A percentile compares a stretch with the other conserved stretches of the same genome.
Conservation (phyloP, 441 rosid genomes). For the Pelargonium australe region DNA sequence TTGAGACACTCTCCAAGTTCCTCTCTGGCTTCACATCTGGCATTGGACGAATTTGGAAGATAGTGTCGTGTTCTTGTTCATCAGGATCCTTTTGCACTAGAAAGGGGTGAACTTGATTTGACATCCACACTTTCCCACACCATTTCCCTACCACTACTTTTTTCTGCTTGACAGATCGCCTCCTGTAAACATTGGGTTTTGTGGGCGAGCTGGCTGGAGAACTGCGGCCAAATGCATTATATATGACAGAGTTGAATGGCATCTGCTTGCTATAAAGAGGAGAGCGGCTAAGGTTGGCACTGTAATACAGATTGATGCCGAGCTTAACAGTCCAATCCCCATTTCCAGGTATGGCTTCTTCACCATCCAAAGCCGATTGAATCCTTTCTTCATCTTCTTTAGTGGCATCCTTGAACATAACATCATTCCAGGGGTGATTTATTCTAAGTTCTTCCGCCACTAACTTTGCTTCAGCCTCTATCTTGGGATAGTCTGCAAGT, state of each 20-base stretch:
- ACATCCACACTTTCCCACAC: slow-evolving; percentile 99
- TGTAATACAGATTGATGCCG: slow-evolving; percentile 84
- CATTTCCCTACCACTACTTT: slow-evolving; percentile 93
- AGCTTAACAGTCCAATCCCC: slow-evolving; percentile 96
- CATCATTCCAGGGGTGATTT: slow-evolving; percentile 50
- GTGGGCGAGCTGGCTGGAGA: slow-evolving; percentile 54
- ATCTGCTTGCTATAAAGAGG: slow-evolving; percentile 91
- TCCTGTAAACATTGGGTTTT: slow-evolving; percentile 37
- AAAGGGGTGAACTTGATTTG: slow-evolving; percentile 90
- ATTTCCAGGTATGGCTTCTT: slow-evolving; percentile 68
- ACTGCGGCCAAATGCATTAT: slow-evolving; percentile 73
- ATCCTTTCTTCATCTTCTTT: slow-evolving; percentile 70
- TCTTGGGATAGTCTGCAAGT: slow-evolving; percentile 79
- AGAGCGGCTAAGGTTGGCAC: slow-evolving; percentile 76
- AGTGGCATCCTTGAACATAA: slow-evolving; percentile 50
- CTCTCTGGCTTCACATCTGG: slow-evolving; percentile 48
- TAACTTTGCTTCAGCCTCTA: slow-evolving; percentile 76
- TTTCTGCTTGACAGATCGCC: slow-evolving; percentile 53
- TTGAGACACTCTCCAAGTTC: slow-evolving; percentile 28
- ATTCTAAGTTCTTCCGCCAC: slow-evolving; percentile 74
- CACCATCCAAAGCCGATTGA: slow-evolving; percentile 63
- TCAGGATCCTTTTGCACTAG: slow-evolving; percentile 45
- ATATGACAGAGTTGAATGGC: slow-evolving; percentile 87
- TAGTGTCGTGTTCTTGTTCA: slow-evolving; percentile 50
- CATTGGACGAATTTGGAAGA: slow-evolving; percentile 25